Evolutionary conservation across 371 early-diverging fungal species (phyloP).

Genomic region (Haplosporangium sp.): DNA sequence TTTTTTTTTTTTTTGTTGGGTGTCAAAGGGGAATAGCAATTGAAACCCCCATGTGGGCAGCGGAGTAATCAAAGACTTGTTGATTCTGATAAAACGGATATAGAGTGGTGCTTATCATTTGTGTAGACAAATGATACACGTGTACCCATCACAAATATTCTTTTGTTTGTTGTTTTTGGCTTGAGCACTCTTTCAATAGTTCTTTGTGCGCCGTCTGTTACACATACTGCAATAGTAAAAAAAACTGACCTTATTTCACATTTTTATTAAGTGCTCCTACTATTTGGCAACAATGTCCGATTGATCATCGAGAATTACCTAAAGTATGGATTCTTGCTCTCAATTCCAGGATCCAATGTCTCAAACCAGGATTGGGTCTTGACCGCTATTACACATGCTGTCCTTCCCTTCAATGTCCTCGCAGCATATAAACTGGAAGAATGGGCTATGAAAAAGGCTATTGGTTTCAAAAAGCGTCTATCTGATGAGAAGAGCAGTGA

Average conservation of each 20-base stretch:
- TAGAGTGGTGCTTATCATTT: not conserved
- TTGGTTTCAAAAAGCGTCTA: constrained; percentile 35
- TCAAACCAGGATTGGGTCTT: constrained; percentile 69
- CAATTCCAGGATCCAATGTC: constrained; percentile 69
- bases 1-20: not conserved
- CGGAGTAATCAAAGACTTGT: not conserved
- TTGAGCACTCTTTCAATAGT: not conserved
- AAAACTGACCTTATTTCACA: not conserved
- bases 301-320: constrained; percentile 88
- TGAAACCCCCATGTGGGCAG: not conserved
- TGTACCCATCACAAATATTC: not conserved
- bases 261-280: constrained; percentile 72
- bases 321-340: constrained; percentile 89
- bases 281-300: constrained; percentile 86
- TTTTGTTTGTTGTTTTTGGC: not conserved
- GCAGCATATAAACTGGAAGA: constrained; percentile 71
- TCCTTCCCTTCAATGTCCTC: constrained; percentile 65
- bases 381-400: constrained; percentile 62
- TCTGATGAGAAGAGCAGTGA: constrained; percentile 3
- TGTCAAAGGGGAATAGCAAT: too few relatives aligned
- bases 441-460: constrained; percentile 53
- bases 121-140: not conserved
- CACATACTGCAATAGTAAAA: not conserved
- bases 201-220: not conserved
- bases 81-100: not conserved